Conservation (phyloP, 345 rosid species). For the Salix arbutifolia region DNA sequence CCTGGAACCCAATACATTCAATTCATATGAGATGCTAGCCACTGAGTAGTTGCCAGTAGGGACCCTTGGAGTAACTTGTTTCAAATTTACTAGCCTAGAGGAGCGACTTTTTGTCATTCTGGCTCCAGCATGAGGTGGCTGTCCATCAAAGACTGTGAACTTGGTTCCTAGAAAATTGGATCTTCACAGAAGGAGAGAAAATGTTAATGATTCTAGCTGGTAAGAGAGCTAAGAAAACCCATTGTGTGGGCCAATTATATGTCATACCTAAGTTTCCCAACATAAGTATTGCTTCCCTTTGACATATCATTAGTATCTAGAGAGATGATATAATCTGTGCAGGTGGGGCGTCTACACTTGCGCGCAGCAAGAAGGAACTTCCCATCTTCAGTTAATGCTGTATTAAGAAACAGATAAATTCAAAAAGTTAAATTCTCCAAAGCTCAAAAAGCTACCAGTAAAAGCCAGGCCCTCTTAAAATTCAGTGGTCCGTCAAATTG, state of each 20-base stretch:
- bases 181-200: slow-evolving; percentile 8
- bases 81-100: slow-evolving; percentile 28
- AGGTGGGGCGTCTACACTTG: slow-evolving; percentile 29
- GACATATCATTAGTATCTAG: slow-evolving; percentile 24
- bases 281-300: slow-evolving; percentile 25
- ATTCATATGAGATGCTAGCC: slow-evolving; percentile 29
- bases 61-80: slow-evolving; percentile 30
- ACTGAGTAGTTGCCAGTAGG: slow-evolving; percentile 33
- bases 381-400: slow-evolving; percentile 28
- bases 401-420: neutral
- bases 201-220: neutral
- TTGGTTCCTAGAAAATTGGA: slow-evolving; percentile 35
- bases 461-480: neutral
- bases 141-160: slow-evolving; percentile 32
- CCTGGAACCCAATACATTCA: slow-evolving; percentile 35
- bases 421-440: neutral
- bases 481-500: neutral
- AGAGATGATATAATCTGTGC: slow-evolving; percentile 32
- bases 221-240: neutral
- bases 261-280: slow-evolving; percentile 29
- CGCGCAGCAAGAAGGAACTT: slow-evolving; percentile 38
- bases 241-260: neutral
- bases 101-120: slow-evolving; percentile 31
- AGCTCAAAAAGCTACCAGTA: neutral
- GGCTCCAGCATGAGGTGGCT: slow-evolving; percentile 34